Base-by-base conservation (phyloP, 1,139 yeast genomes). In the Geotrichum restrictum region DNA sequence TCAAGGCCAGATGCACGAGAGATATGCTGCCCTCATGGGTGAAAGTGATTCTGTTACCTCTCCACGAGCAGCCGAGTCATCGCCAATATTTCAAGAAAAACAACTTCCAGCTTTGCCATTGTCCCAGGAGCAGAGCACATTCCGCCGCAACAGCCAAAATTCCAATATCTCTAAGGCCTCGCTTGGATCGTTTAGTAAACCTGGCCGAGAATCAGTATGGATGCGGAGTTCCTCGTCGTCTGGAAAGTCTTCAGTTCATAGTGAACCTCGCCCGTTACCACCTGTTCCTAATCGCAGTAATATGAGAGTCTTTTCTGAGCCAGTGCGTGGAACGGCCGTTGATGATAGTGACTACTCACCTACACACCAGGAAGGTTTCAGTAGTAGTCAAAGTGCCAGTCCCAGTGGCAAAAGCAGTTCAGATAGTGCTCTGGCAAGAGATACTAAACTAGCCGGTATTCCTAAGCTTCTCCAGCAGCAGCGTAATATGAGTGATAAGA, bases 401-500 rank as follows among this genome's bases (percentile, higher is more conserved):
- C 36, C 24, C 44, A 42, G 27, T n/a, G 29, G 32, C 11, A 41
- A 24, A 24, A 24, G 29, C 29, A 24, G 29, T 8, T 24, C 29
- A 24, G 46, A 33, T 19, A 21, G 18, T 14, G 21, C 13, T 14
- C 43, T 22, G 29, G 24, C n/a, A 32, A 38, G 22, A 43, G 47
- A 33, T 3, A 11, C 29, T 7, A 11, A 29, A 6, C 31, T n/a
- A 19, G 18, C 34, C 2, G 46, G 42, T 13, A 48, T 44, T 36
- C 52, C 55, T n/a, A 19, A 29, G 21, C 37, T 48, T 10, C 41
- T 48, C 18, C 54, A 38, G 13, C 38, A 50, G 22, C 60, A 60
- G 33, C 51, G 62, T 29, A 44, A 49, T 7, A 49, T 56, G 54
- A 59, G 64, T 19, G 65, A 64, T 27, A 52, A 56, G 49, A 60